These are phyloP conservation scores for Scleromitrula shiraiana DNA, from an alignment of 2,329 filamentous ascomycete species.

Conservation along the genomic window DNA sequence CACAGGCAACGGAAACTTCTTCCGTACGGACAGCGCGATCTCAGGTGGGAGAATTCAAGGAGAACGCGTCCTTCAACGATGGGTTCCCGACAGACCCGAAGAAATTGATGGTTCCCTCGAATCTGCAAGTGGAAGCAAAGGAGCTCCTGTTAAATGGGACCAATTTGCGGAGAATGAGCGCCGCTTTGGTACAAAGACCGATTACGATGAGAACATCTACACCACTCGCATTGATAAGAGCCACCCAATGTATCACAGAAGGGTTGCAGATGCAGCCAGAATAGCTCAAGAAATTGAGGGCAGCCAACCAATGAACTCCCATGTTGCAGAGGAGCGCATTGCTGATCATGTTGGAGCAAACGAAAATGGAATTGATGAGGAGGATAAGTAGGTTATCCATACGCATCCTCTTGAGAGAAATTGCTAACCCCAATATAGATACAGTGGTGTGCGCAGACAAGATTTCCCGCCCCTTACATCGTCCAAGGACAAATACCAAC, in stretches of 20 bases:
- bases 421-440: conserved; percentile 41
- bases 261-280: conserved; percentile 68
- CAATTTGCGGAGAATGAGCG: conserved; percentile 88
- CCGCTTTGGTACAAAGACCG: conserved; percentile 78
- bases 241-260: conserved; percentile 73
- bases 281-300: conserved; percentile 87
- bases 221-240: conserved; percentile 83
- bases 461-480: conserved; percentile 58
- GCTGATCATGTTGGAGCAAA: conserved; percentile 57
- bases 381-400: conserved; percentile 64
- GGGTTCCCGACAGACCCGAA: conserved; percentile 62
- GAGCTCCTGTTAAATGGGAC: conserved; percentile 68
- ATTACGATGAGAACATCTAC: conserved; percentile 92
- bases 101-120: conserved; percentile 66
- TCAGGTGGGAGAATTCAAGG: conserved; percentile 62
- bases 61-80: conserved; percentile 72
- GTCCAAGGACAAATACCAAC: conserved; percentile 70
- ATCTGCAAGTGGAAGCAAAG: conserved; percentile 29
- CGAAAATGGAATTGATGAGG: conserved; percentile 69
- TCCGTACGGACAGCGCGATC: conserved; percentile 84
- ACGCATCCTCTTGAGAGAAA: neutral
- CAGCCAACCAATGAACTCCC: conserved; percentile 63
- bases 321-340: conserved; percentile 84
- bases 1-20: conserved; percentile 57
- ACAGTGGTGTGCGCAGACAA: conserved; percentile 81